These are phyloP conservation scores for Colletotrichum navitas DNA, from an alignment of 2,329 filamentous ascomycete species.

Conservation along the genomic window DNA sequence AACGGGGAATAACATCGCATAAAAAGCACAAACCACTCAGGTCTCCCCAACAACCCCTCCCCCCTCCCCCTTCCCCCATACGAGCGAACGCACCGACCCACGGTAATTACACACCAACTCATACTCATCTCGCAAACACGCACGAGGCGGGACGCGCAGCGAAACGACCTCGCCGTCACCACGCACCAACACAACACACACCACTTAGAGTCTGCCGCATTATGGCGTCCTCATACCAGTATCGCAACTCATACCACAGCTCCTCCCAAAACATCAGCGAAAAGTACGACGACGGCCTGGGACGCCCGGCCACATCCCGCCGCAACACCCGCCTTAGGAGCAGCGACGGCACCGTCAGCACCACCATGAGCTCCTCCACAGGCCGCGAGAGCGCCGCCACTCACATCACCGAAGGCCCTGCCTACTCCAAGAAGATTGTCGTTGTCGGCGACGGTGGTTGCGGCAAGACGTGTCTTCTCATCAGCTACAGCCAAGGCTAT, in stretches of 20 bases:
- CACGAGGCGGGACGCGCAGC: slow-evolving; percentile 33
- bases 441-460: slow-evolving; percentile 98
- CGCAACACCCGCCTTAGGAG: slow-evolving; percentile 72
- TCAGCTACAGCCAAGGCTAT: slow-evolving; percentile 98
- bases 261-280: slow-evolving; percentile 55
- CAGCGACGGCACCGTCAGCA: slow-evolving; percentile 92
- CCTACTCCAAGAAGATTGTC: slow-evolving; percentile 99
- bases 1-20: slow-evolving; percentile 36
- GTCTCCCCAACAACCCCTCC: slow-evolving; percentile 31
- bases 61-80: slow-evolving; percentile 7
- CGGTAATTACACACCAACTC: slow-evolving; percentile 19
- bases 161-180: slow-evolving; percentile 28
- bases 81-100: slow-evolving; percentile 29
- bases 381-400: slow-evolving; percentile 84
- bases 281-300: slow-evolving; percentile 54
- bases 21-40: slow-evolving; percentile 34
- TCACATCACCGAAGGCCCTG: slow-evolving; percentile 88
- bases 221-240: slow-evolving; percentile 66
- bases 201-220: slow-evolving; percentile 35
- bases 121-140: slow-evolving; percentile 23
- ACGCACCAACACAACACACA: slow-evolving; percentile 16
- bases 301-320: slow-evolving; percentile 47
- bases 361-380: slow-evolving; percentile 80
- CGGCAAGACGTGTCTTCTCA: slow-evolving; percentile 97
- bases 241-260: slow-evolving; percentile 67